Evolutionary conservation across 306 rosid species (phyloP).

Genomic region (Sechiopsis laciniata): DNA sequence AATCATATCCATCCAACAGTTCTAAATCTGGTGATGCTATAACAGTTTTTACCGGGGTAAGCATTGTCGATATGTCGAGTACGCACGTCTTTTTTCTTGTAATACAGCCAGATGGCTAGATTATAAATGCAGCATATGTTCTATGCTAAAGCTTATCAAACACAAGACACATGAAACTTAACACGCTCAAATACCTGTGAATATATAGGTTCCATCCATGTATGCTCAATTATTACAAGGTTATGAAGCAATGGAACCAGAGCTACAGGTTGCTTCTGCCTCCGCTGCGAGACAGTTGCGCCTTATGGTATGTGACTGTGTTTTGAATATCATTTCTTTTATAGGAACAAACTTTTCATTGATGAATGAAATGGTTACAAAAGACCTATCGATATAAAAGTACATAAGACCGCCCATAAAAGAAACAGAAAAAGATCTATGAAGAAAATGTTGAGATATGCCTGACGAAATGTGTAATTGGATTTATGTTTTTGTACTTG

Average conservation of each 20-base stretch:
- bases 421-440: no score
- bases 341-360: no score
- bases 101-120: background rate
- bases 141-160: background rate
- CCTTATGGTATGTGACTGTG: conserved; percentile 59
- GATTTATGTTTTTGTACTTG: no score
- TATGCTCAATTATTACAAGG: conserved; percentile 81
- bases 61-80: conserved; percentile 28
- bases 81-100: background rate
- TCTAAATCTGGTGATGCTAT: conserved; percentile 48
- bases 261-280: conserved; percentile 63
- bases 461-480: no score
- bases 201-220: conserved; percentile 79
- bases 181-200: conserved; percentile 10
- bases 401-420: no score
- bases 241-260: conserved; percentile 67
- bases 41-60: conserved; percentile 88
- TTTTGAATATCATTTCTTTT: no score
- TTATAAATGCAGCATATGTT: background rate
- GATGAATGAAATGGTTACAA: no score
- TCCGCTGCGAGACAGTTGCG: conserved; percentile 81
- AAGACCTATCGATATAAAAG: no score
- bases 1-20: conserved; percentile 67
- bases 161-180: background rate
- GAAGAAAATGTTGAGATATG: no score